phyloP scores from a whole-genome alignment of 148 eudicot species.

The Fallopia convolvulus region DNA sequence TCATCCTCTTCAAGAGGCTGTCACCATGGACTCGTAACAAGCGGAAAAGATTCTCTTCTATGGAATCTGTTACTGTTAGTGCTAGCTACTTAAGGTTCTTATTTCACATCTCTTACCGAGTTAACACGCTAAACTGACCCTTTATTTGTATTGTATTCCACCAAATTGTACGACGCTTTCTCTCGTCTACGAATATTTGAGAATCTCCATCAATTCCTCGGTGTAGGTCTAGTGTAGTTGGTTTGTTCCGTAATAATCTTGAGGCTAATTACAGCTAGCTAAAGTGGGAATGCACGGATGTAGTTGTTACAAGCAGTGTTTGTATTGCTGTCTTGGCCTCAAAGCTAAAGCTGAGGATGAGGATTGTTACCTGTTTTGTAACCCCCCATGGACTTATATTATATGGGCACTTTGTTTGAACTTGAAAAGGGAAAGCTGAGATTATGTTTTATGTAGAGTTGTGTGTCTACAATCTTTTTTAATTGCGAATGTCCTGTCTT shows the following conservation, averaged over 20 bases:
- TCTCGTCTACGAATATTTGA: not conserved
- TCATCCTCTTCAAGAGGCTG: slow-evolving; percentile 49
- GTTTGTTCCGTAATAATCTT: not conserved
- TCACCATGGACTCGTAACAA: slow-evolving; percentile 50
- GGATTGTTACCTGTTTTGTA: not conserved
- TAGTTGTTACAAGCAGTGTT: not conserved
- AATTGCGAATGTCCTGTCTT: too few species aligned
- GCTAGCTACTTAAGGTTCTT: not conserved
- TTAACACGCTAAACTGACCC: not conserved
- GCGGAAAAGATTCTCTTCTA: not conserved
- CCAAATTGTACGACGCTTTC: not conserved
- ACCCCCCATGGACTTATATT: not conserved
- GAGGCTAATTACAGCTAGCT: slow-evolving; percentile 1
- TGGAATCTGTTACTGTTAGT: not conserved
- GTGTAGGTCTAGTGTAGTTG: not conserved
- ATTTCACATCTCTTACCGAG: not conserved
- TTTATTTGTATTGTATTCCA: not conserved
- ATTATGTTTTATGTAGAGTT: too few species aligned
- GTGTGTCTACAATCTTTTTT: too few species aligned
- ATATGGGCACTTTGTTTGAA: not conserved
- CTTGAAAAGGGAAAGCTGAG: not conserved
- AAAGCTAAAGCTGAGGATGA: not conserved
- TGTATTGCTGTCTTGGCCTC: not conserved
- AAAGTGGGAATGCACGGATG: not conserved
- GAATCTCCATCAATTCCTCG: not conserved